Evolutionary conservation across 441 rosid species (phyloP).

Genomic region (Flueggea neowawraea): DNA sequence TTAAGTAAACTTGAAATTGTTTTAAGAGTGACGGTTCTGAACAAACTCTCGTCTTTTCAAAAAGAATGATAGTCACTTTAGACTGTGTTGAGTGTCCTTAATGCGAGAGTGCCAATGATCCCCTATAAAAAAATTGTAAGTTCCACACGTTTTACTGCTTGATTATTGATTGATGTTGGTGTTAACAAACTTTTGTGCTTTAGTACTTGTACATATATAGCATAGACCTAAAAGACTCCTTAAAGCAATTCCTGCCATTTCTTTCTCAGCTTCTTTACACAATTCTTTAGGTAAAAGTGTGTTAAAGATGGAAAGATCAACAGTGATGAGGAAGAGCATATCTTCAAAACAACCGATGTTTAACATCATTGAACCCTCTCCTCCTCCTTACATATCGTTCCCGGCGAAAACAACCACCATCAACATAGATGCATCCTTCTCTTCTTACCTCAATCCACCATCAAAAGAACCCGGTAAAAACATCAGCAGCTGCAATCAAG

Average conservation of each 20-base stretch:
- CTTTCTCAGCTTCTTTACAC: background rate
- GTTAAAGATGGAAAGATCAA: constrained; percentile 23
- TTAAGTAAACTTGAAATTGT: too few species aligned
- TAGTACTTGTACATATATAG: constrained; percentile 2
- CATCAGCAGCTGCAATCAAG: constrained; percentile 9
- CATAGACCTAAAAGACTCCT: background rate
- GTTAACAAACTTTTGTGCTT: background rate
- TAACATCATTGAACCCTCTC: constrained; percentile 17
- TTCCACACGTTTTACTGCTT: background rate
- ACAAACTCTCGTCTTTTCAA: too few species aligned
- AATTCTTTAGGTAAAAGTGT: background rate
- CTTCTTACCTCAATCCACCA: constrained; percentile 37
- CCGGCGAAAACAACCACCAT: constrained; percentile 9
- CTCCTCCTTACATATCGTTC: constrained; percentile 17
- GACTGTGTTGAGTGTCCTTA: too few species aligned
- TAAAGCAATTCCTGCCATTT: background rate
- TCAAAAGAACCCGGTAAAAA: constrained; percentile 4
- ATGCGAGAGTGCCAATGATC: too few species aligned
- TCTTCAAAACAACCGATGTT: constrained; percentile 9
- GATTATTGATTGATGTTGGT: constrained; percentile 12
- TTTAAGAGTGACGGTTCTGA: too few species aligned
- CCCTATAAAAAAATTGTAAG: too few species aligned
- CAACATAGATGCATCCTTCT: constrained; percentile 37
- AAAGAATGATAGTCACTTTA: too few species aligned
- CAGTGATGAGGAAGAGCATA: constrained; percentile 13